Conservation (phyloP, 345 rosid genomes). For the Luvunga scandens region DNA sequence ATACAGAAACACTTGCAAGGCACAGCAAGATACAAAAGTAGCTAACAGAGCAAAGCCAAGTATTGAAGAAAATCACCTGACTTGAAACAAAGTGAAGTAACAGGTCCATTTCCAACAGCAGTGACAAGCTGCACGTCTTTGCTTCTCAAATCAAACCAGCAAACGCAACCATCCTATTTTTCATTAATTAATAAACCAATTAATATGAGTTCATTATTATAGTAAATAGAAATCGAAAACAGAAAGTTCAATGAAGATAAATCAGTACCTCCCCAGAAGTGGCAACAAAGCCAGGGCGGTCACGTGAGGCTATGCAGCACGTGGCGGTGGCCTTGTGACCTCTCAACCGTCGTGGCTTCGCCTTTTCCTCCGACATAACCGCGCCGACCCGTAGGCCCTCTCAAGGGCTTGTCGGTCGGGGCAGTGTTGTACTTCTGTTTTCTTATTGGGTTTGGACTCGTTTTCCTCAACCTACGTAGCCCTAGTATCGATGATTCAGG, state of each 20-base stretch:
- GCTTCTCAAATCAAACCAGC: constrained; percentile 96
- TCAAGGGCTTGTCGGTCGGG: background rate
- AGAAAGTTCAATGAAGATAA: background rate
- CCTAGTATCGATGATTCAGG: background rate
- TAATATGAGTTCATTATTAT: background rate
- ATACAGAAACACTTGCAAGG: background rate
- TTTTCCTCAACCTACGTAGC: background rate
- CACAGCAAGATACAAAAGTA: background rate
- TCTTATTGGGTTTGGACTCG: background rate
- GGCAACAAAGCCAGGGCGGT: constrained; percentile 59
- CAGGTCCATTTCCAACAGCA: constrained; percentile 61
- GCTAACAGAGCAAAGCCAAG: background rate
- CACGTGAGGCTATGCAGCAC: constrained; percentile 76
- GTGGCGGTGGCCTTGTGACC: constrained; percentile 77
- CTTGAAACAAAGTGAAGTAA: constrained; percentile 74
- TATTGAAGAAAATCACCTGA: constrained; percentile 40
- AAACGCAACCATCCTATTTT: constrained; percentile 74
- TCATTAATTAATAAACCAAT: background rate
- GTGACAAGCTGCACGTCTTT: constrained; percentile 68
- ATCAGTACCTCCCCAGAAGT: constrained; percentile 71
- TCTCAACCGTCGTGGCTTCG: constrained; percentile 60
- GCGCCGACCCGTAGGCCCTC: background rate
- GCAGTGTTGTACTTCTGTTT: background rate
- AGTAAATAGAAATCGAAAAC: background rate
- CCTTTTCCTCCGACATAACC: constrained; percentile 32